Base-by-base conservation (phyloP, 2,329 filamentous ascomycete species). In the Hypoxylon sp. region DNA sequence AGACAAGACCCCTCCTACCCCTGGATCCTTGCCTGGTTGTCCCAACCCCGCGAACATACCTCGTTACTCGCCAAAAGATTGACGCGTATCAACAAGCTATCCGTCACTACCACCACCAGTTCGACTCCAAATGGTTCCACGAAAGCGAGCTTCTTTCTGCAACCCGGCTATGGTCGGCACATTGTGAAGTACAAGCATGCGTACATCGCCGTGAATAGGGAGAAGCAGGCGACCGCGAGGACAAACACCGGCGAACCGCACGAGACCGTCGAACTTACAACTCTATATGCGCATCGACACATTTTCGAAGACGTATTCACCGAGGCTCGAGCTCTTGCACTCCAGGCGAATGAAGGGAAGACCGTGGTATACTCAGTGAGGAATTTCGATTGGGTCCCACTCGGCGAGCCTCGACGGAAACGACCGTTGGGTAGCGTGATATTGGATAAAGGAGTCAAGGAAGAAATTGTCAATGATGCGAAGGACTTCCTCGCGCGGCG, bases 21-120 rank as follows among this genome's bases (percentile, higher is more conserved):
- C 44, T 98, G 94, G 95, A 90, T 99, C 46, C 86, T 99, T 9
- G 91, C 94, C 71, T 99, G 96, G 94, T 92, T 99, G 79, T 94
- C 94, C 5, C 87, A 93, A 62, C 93, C 94, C 71, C 93, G 94
- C 57, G 86, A 90, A 60, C 80, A 84, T 76, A 83, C 76, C 73
- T 92, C 85, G 68, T 91, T 86, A 76, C 81, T 91, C 37, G 85
- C 85, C 19, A 86, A 83, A 31, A 85, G 84, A 44, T 78, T 91
- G 58, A 90, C 88, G 5, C 84, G 87, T 73, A 85, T 89, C 72
- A 87, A 89, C 73, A 86, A 90, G 74, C 81, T 88, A 1, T 87
- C 86, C 11, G 86, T 88, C 66, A 84, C 82, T 64, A 91, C 85
- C 57, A 84, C 81, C 37, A 84, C 76, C 57, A 85, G 87, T 59